Base-by-base conservation (phyloP, 2,329 filamentous ascomycete genomes). In the Hymenoscyphus linearis region DNA sequence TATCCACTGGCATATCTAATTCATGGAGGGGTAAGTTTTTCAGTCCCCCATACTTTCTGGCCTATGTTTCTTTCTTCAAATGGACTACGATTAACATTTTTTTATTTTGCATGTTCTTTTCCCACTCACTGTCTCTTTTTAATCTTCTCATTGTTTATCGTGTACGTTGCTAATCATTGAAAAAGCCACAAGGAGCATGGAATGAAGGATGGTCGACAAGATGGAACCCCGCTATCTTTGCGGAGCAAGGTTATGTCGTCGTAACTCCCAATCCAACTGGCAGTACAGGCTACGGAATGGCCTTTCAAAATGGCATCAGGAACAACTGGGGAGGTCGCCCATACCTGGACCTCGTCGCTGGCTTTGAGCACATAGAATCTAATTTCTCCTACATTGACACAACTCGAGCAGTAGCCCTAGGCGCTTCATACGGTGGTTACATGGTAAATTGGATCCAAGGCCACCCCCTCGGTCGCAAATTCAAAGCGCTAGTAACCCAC, bases 381-480 rank as follows among this genome's bases (percentile, higher is more conserved):
- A 80, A 89, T 60, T 74, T 93, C 68, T 72, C 78, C 1, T 90
- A 87, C 67, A 83, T 92, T 40, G 89, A 95, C 70, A 88, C 84
- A 0, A 74, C 78, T 3, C 81, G 85, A 12, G 85, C 89, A 1
- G 89, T 95, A 0, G 89, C 88, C 1, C 76, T 91, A 0, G 90
- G 90, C 4, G 90, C 89, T 0, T 87, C 83, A 10, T 91, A 90
- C 67, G 88, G 88, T 35, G 88, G 88, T 4, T 90, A 85, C 70
- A 90, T 91, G 88, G 85, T 90, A 65, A 90, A 96, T 73, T 96
- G 93, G 92, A 91, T 96, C 68, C 91, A 96, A 75, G 93, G 93
- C 7, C 89, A 95, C 65, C 82, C 85, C 0, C 82, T 97, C 0
- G 92, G 91, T 22, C 85, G 90, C 31, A 85, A 88, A 67, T 96